Percentiles rank a stretch among this genome's conserved stretches.
These are phyloP conservation scores for Alternaria solani DNA, from an alignment of 2,329 filamentous ascomycete genomes.

Conservation along the genomic window DNA sequence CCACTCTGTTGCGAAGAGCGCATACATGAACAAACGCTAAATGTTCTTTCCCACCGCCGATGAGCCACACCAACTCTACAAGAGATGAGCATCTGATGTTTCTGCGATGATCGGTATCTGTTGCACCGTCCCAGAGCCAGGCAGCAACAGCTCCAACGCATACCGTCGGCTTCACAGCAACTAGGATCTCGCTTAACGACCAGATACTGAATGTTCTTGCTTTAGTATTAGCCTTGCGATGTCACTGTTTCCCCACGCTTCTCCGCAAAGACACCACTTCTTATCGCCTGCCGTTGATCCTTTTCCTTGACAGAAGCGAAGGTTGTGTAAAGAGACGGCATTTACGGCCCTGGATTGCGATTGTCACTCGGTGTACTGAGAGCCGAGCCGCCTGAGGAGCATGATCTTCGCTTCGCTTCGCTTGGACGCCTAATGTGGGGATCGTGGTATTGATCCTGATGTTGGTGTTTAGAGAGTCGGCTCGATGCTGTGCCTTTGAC, in stretches of 20 bases:
- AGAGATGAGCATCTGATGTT: neutral
- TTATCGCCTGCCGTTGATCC: conserved; percentile 8
- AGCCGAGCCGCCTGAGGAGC: conserved; percentile 2
- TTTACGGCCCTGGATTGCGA: neutral
- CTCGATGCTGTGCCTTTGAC: neutral
- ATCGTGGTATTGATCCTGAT: neutral
- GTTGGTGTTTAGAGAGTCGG: neutral
- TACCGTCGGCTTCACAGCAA: conserved; percentile 16
- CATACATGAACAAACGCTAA: conserved; percentile 3
- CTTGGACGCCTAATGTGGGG: conserved; percentile 1
- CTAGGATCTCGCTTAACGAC: neutral
- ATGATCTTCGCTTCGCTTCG: conserved; percentile 11
- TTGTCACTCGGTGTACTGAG: neutral
- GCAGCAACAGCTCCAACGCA: conserved; percentile 7
- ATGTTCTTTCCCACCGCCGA: conserved; percentile 6
- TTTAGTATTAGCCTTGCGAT: conserved; percentile 1
- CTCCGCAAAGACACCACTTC: conserved; percentile 9
- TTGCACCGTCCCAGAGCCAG: neutral
- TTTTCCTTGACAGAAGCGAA: conserved; percentile 7
- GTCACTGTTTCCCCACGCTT: conserved; percentile 18
- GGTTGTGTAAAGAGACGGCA: neutral
- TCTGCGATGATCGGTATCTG: neutral
- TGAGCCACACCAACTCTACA: conserved; percentile 7
- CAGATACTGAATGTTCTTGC: conserved; percentile 13
- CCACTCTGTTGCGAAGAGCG: conserved; percentile 5